Evolutionary conservation across 2,329 filamentous ascomycete genomes (phyloP), one percentile per base, ranked within the genome.

Genomic region (Aureobasidium vineae): DNA sequence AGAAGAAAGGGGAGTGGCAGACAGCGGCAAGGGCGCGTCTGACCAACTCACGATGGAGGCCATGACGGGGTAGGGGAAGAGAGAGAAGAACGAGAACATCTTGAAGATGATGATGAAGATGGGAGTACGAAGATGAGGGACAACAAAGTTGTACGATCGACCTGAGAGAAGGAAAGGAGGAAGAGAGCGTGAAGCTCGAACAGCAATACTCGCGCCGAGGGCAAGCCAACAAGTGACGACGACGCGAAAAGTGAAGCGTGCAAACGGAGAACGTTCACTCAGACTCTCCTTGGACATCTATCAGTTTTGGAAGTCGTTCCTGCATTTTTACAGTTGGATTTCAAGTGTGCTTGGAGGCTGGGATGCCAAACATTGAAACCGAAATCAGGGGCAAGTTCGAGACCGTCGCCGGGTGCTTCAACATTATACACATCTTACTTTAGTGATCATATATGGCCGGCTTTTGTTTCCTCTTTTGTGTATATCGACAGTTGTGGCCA

Each of bases 341-440:
- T 19, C 11, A 21, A 41, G 53, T 15, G 53, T 57, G 36, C 7
- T 57, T 33, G 36, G 36, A 57, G 36, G 36, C 53, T 57, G 36
- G 23, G 53, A 57, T 41, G 5, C 21, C 2, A 7, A 40, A 11
- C 28, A 11, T 57, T 36, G 38, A 41, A 28, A 23, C 36, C 36
- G 31, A 40, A 41, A 23, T 57, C 53, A 43, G 36, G 53, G 53
- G 53, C 36, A 57, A 57, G 21, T 57, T 41, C 15, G 16, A 57
- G 16, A 21, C 13, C 19, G 16, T 16, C 5, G 7, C 23, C 45
- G 3, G 23, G 23, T 5, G 5, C 23, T 49, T 3, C 6, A 41
- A 41, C 6, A 41, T n/a, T 11, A 16, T 49, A 26, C 23, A 15
- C 45, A 26, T 16, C 21, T 16, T 16, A 2, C 3, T 7, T 28